Base-by-base conservation (phyloP, 2,329 filamentous ascomycete species). In the Intubia oerlemansii region DNA sequence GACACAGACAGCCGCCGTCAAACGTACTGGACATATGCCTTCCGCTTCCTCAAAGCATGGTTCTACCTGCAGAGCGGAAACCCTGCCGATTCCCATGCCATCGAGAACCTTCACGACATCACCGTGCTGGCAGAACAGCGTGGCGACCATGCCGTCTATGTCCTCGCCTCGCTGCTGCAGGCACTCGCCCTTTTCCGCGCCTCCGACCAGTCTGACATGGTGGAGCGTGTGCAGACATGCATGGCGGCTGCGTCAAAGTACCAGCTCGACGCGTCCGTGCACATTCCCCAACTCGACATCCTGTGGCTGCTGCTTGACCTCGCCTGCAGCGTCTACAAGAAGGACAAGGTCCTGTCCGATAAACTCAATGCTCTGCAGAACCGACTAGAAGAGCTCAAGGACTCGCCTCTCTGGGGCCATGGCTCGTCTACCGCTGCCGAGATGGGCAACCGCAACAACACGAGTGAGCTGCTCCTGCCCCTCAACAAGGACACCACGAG, bases 11-110 rank as follows among this genome's bases (percentile, higher is more conserved):
- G 33, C 10, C 34, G 66, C 56, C 20, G 71, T 68, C 41, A 67
- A 71, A 42, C 71, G 77, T 62, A 69, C 28, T 85, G 78, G 78
- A 59, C 73, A 11, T 85, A 84, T 43, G 73, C 72, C 1, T 76
- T 84, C 40, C 68, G 76, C 7, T 68, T 85, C 25, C 50, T 84
- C 10, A 76, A 78, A 38, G 66, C 73, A 0, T 67, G 73, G 0
- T 62, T 82, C 25, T 66, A 74, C 34, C 51, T 80, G 28, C 63
- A 77, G 38, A 57, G 60, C 26, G 56, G 62, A 5, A 64, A 54
- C 24, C 57, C 62, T 8, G 59, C 65, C 10, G 78, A 84, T 33
- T 55, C 59, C 2, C 57, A 66, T 27, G 60, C 71, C 0, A 49
- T 81, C 3, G 71, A 79, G 13, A 75, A 80, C 38, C 53, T 84